A percentile compares a stretch with the other conserved stretches of the same genome.
These are phyloP conservation scores for Vigna unguiculata DNA, from an alignment of 306 rosid genomes.

Conservation along the genomic window DNA sequence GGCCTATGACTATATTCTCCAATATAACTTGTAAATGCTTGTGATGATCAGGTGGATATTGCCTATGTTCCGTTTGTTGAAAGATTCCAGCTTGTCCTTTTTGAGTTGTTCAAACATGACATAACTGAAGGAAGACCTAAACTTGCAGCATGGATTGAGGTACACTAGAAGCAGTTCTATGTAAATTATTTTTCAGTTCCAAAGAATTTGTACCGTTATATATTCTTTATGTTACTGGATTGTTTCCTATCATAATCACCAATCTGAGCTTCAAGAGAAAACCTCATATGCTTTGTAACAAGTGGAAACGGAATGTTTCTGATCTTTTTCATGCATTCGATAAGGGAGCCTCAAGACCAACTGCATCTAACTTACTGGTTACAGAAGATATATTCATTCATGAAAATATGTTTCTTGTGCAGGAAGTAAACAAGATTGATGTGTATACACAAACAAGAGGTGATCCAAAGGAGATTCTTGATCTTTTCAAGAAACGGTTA, in stretches of 20 bases:
- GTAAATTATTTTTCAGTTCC: neutral
- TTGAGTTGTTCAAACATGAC: constrained; percentile 61
- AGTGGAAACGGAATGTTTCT: constrained; percentile 1
- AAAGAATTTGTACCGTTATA: constrained; percentile 1
- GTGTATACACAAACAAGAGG: constrained; percentile 67
- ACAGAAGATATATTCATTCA: constrained; percentile 15
- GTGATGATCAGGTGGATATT: constrained; percentile 74
- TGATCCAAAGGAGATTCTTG: constrained; percentile 58
- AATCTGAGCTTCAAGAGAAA: constrained; percentile 12
- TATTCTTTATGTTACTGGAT: neutral
- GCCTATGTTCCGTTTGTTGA: constrained; percentile 76
- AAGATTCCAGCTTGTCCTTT: constrained; percentile 62
- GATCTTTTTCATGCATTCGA: constrained; percentile 4
- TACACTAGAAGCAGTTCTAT: constrained; percentile 28
- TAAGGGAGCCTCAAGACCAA: neutral
- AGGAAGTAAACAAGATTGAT: constrained; percentile 70
- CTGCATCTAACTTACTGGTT: neutral
- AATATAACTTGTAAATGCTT: constrained; percentile 5
- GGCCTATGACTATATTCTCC: neutral
- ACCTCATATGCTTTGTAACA: neutral
- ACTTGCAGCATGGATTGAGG: constrained; percentile 78
- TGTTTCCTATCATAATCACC: constrained; percentile 1
- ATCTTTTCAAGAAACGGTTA: constrained; percentile 55
- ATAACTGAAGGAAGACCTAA: constrained; percentile 83
- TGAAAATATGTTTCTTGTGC: constrained; percentile 38